A percentile compares a stretch with the other conserved stretches of the same genome.
These are phyloP conservation scores for Multifurca ochricompacta DNA, from an alignment of 768 basidiomycete genomes.

Conservation along the genomic window DNA sequence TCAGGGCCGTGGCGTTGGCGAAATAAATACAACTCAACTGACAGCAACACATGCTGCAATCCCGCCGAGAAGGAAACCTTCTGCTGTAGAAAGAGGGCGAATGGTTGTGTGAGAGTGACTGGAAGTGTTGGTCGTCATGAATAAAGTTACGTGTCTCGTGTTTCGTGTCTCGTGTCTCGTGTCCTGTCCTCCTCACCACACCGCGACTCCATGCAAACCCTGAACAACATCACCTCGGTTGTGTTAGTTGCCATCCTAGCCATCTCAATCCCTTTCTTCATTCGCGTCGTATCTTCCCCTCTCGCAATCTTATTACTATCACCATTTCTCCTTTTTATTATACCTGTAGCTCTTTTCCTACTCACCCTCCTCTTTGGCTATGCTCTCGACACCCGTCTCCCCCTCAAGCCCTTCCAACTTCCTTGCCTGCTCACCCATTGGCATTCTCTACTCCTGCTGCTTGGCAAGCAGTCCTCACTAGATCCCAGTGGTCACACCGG, in stretches of 20 bases:
- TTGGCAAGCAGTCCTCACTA: conserved; percentile 84
- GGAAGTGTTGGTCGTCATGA: conserved; percentile 2
- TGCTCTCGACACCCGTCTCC: conserved; percentile 44
- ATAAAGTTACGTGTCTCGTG: not conserved
- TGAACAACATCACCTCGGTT: conserved; percentile 34
- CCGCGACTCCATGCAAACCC: not conserved
- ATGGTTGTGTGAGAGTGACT: not conserved
- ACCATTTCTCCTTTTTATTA: conserved; percentile 50
- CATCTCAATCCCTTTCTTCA: conserved; percentile 44
- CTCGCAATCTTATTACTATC: conserved; percentile 54
- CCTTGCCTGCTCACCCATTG: conserved; percentile 60
- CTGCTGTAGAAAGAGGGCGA: conserved; percentile 51
- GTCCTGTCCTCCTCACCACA: no score
- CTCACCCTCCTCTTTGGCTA: conserved; percentile 50
- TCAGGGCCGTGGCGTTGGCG: not conserved
- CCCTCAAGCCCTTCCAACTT: conserved; percentile 32
- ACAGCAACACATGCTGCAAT: conserved; percentile 90
- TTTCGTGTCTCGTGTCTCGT: not conserved
- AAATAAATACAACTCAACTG: conserved; percentile 24
- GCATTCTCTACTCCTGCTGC: conserved; percentile 89
- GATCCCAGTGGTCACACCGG: conserved; percentile 84
- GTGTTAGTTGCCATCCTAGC: conserved; percentile 51
- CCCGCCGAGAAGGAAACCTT: conserved; percentile 85
- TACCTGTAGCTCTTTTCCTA: conserved; percentile 31
- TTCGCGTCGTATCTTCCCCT: conserved; percentile 59